phyloP scores from a whole-genome alignment of 768 basidiomycete genomes.

The Boletus vermiculosoides region DNA sequence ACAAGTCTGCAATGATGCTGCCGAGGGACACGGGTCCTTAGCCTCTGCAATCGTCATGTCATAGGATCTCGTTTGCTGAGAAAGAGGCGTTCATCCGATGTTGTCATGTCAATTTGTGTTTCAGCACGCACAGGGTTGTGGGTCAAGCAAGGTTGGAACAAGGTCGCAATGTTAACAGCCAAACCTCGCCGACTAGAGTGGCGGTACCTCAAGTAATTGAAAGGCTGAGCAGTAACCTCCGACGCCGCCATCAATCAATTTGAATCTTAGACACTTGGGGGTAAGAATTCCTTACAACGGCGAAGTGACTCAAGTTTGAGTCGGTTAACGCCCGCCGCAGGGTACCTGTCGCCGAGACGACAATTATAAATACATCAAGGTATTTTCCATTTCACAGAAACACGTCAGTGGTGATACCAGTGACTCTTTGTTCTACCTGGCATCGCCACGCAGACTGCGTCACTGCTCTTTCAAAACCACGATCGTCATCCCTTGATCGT shows the following conservation, averaged over 20 bases:
- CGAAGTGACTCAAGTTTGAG: not conserved
- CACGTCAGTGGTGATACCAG: not conserved
- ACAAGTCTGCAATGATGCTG: not conserved
- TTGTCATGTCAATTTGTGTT: slow-evolving; percentile 11
- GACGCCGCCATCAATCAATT: slow-evolving; percentile 31
- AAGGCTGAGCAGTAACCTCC: slow-evolving; percentile 21
- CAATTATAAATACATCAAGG: not conserved
- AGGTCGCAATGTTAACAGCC: slow-evolving; percentile 30
- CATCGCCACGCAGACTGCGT: slow-evolving; percentile 11
- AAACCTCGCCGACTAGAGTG: slow-evolving; percentile 8
- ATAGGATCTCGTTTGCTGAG: not conserved
- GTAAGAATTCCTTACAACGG: not conserved
- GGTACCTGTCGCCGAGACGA: slow-evolving; percentile 2
- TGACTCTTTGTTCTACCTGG: slow-evolving; percentile 15
- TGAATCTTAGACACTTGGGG: not conserved
- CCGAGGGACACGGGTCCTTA: not conserved
- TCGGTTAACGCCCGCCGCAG: not conserved
- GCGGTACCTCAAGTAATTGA: slow-evolving; percentile 18
- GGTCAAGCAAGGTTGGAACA: slow-evolving; percentile 16
- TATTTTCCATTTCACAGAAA: not conserved
- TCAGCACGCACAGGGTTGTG: slow-evolving; percentile 16
- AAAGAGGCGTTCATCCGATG: slow-evolving; percentile 1
- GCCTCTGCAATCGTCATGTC: not conserved
- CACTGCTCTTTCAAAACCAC: slow-evolving; percentile 27
- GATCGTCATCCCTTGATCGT: slow-evolving; percentile 41